These are phyloP conservation scores for Curvularia lunata DNA, from an alignment of 2,329 filamentous ascomycete species.

Conservation along the genomic window DNA sequence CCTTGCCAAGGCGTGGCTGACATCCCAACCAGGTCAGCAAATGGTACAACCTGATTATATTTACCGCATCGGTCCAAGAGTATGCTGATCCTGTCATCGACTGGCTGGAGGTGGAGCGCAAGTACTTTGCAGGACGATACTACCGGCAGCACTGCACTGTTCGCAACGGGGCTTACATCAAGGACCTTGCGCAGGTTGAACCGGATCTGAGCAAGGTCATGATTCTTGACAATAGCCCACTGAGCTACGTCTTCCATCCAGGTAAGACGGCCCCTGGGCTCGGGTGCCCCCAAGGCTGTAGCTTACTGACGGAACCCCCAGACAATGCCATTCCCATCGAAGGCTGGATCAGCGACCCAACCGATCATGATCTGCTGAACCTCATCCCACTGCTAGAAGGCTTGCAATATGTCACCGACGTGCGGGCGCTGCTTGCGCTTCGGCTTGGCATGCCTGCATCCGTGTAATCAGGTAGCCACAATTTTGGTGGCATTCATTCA, in stretches of 20 bases:
- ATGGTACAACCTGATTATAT: conserved; percentile 97
- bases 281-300: conserved; percentile 4
- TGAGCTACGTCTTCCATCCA: conserved; percentile 99
- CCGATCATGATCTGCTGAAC: conserved; percentile 92
- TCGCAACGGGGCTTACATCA: conserved; percentile 95
- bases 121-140: conserved; percentile 92
- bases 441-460: conserved; percentile 74
- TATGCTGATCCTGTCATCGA: conserved; percentile 99
- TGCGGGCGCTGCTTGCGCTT: conserved; percentile 85
- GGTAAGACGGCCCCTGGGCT: conserved; percentile 61
- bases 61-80: conserved; percentile 97
- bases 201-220: conserved; percentile 97
- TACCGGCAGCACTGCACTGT: conserved; percentile 98
- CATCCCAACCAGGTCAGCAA: conserved; percentile 72
- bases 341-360: conserved; percentile 98
- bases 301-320: conserved; percentile 50
- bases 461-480: conserved; percentile 28
- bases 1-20: conserved; percentile 25
- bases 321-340: conserved; percentile 99
- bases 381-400: conserved; percentile 91
- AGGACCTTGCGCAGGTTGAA: conserved; percentile 94
- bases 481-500: conserved; percentile 16
- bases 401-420: conserved; percentile 94
- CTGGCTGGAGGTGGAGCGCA: conserved; percentile 95
- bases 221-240: conserved; percentile 97